Evolutionary conservation across 2,329 filamentous ascomycete genomes (phyloP).

Genomic region (Ophiostoma sp.): DNA sequence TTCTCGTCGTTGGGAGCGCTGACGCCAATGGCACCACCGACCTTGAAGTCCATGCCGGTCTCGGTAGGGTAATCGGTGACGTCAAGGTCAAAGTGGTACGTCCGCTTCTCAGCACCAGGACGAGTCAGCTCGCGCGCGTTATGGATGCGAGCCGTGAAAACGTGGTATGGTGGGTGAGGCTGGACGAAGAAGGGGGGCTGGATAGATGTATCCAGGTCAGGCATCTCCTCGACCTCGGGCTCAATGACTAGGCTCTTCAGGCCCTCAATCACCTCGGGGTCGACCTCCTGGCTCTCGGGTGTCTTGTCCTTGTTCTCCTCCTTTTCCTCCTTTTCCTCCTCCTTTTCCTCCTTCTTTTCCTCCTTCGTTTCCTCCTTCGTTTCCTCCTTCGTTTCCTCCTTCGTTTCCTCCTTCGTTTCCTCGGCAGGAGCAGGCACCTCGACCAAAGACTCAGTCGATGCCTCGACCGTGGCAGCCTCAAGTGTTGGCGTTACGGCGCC

Average conservation of each 20-base stretch:
- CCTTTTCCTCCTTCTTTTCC: neutral
- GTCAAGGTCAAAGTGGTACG: constrained; percentile 95
- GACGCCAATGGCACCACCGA: constrained; percentile 91
- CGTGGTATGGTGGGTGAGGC: constrained; percentile 87
- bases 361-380: neutral
- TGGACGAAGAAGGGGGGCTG: constrained; percentile 88
- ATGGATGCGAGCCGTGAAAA: constrained; percentile 84
- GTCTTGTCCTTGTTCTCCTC: neutral
- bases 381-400: neutral
- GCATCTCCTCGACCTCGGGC: constrained; percentile 29
- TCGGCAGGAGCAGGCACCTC: neutral
- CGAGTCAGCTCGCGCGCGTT: constrained; percentile 81
- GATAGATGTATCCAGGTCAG: constrained; percentile 50
- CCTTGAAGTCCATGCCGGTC: constrained; percentile 84
- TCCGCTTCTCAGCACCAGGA: constrained; percentile 87
- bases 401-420: neutral
- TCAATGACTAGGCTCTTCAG: constrained; percentile 35
- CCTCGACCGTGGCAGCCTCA: constrained; percentile 15
- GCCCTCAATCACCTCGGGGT: constrained; percentile 24
- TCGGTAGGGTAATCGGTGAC: constrained; percentile 86
- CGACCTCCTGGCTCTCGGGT: constrained; percentile 24
- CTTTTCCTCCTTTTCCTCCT: neutral
- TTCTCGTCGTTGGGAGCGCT: constrained; percentile 77
- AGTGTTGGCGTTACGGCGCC: constrained; percentile 21
- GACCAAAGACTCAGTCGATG: neutral